Base-by-base conservation (phyloP, 441 rosid genomes). In the Macaranga tanarius region DNA sequence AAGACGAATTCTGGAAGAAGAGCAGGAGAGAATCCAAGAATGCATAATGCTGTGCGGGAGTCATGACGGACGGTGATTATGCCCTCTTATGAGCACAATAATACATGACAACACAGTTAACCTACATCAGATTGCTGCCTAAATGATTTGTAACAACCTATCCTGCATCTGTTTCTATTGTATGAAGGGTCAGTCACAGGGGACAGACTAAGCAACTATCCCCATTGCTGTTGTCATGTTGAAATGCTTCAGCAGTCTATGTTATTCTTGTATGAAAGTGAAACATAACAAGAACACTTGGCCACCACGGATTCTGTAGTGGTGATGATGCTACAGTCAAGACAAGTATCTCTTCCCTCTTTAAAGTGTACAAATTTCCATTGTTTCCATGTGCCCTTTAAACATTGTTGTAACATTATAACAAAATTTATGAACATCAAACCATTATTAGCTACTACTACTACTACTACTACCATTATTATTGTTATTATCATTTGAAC, bases 1-100 rank as follows among this genome's bases (percentile, higher is more conserved):
- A 94, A 73, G 99, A 94, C 20, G 94, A 89, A 75, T 89, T 94
- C 77, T 95, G 99, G 97, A 92, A 94, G 81, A 73, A 84, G 38
- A 34, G 38, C 82, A 86, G 84, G 85, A 87, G 55, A 73, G 70
- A 77, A 77, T 65, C 81, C 66, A 2, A 81, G 80, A 78, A 62
- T 67, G 28, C 79, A 70, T 15, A 71, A 70, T 40, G 7, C 48
- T 56, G 57, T 67, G 45, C 50, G 8, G 23, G 62, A 58, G 31
- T 58, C 47, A 3, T 20, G 65, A 62, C 45, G 62, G 70, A 48
- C 34, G n/a, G 50, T 47, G 64, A 64, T 62, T 47, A 71, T 73
- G 65, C 58, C 71, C n/a, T 45, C 48, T 28, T 11, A 20, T 28
- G 31, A 61, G 59, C 28, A 71, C 9, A 65, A 51, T 48, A 61